Evolutionary conservation across 1,284 basidiomycete species (phyloP), one percentile per base, ranked within the genome.

Genomic region (Apiotrichum brassicae): DNA sequence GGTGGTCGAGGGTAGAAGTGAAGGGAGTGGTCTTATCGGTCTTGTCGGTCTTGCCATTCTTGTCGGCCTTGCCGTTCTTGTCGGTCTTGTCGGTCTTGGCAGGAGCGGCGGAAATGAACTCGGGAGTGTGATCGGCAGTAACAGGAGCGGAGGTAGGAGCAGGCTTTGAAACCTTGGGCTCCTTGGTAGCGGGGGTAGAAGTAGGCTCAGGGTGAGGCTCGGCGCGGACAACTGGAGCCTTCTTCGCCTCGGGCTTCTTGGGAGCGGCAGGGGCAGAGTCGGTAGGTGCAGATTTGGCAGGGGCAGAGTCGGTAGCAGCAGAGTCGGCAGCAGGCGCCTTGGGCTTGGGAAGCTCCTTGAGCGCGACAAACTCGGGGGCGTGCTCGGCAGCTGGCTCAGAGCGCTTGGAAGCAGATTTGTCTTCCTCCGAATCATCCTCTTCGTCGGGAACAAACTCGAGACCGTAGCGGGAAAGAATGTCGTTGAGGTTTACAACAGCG

Each of bases 361-460:
- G 23, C 12, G 38, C 14, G n/a, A 12, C 38, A n/a, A 13, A 3
- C 13, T n/a, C 23, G 6, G 26, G 18, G 2, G 9, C 13, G 18
- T 18, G 13, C 28, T 43, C 30, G 12, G 23, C 4, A 11, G 13
- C n/a, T 11, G 25, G 18, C 28, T 42, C 5, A 4, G 25, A 26
- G n/a, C 19, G 5, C 22, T 38, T 12, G 37, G 37, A 12, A 18
- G 26, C 18, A 16, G 33, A 18, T 7, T 13, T 16, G 13, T 14
- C 16, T 16, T 41, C 14, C 30, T 48, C 14, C 30, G 22, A 20
- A 1, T 43, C 47, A 25, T 19, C 38, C 14, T 53, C 58, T 19
- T 58, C 46, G 46, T 57, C 58, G 38, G 66, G 63, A 32, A 65
- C 61, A 45, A 70, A 72, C 48, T 65, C 63, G 32, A 72, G 59